phyloP scores from a whole-genome alignment of 108 stramenopile genomes.

The Skeletonema costatum region DNA sequence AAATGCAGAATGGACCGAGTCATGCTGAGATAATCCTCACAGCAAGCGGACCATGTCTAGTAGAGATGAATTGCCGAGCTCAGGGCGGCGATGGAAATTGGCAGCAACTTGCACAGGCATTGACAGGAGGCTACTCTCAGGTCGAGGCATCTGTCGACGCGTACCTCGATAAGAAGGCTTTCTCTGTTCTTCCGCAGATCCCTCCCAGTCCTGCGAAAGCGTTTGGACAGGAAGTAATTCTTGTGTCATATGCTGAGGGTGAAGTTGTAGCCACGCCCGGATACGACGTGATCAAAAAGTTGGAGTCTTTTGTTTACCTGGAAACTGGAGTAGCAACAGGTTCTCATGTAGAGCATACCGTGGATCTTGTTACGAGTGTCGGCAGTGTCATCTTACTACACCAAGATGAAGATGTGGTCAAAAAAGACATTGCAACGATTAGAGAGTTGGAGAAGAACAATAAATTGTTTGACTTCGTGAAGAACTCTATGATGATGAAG shows the following conservation, averaged over 20 bases:
- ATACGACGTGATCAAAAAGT: conserved; percentile 75
- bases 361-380: conserved; percentile 85
- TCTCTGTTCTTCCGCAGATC: conserved; percentile 58
- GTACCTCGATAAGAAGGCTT: conserved; percentile 71
- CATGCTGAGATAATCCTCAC: conserved; percentile 87
- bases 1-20: conserved; percentile 65
- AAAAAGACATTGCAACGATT: conserved; percentile 69
- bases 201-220: conserved; percentile 86
- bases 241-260: conserved; percentile 77
- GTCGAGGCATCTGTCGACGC: conserved; percentile 85
- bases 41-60: conserved; percentile 84
- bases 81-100: conserved; percentile 97
- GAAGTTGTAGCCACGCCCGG: conserved; percentile 77
- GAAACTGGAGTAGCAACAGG: conserved; percentile 81
- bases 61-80: conserved; percentile 82
- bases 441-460: conserved; percentile 79
- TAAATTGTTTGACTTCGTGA: conserved; percentile 59
- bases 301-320: conserved; percentile 78
- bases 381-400: conserved; percentile 87
- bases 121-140: conserved; percentile 87
- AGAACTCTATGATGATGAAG: conserved; percentile 8
- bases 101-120: conserved; percentile 73
- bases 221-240: conserved; percentile 85
- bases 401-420: conserved; percentile 60
- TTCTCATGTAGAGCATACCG: conserved; percentile 75